These are phyloP conservation scores for Fusarium continuum DNA, from an alignment of 2,329 filamentous ascomycete genomes.

Conservation along the genomic window DNA sequence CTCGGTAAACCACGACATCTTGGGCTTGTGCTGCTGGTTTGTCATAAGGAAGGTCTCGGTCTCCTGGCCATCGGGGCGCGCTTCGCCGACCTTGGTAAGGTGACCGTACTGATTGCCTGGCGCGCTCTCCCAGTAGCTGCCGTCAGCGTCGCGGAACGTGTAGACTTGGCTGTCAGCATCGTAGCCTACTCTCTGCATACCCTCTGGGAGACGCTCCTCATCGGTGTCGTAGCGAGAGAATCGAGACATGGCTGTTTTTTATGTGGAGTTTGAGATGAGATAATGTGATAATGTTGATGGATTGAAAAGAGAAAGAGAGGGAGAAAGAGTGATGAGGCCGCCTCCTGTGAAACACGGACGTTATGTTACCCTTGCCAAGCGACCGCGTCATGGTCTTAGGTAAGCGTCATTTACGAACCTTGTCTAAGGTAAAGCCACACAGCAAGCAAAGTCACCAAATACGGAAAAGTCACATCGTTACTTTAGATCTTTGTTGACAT, in stretches of 20 bases:
- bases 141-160: constrained; percentile 60
- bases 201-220: constrained; percentile 62
- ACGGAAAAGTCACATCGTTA: not conserved
- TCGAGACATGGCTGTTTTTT: constrained; percentile 49
- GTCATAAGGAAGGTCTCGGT: constrained; percentile 46
- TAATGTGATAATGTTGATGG: not conserved
- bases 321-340: not conserved
- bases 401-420: constrained; percentile 6
- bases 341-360: constrained; percentile 19
- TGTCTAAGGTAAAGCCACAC: not conserved
- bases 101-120: constrained; percentile 61
- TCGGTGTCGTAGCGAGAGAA: constrained; percentile 58
- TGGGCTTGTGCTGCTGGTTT: constrained; percentile 29
- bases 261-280: not conserved
- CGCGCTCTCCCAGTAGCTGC: constrained; percentile 60
- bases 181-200: constrained; percentile 65
- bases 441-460: not conserved
- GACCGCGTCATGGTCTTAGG: constrained; percentile 38
- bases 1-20: constrained; percentile 60
- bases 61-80: constrained; percentile 42
- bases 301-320: not conserved
- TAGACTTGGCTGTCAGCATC: constrained; percentile 64
- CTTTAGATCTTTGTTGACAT: not conserved
- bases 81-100: constrained; percentile 53
- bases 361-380: constrained; percentile 18